Percentiles rank a stretch among this genome's conserved stretches.
Evolutionary conservation across 2,329 filamentous ascomycete genomes (phyloP).

Genomic region (Beauveria bassiana): DNA sequence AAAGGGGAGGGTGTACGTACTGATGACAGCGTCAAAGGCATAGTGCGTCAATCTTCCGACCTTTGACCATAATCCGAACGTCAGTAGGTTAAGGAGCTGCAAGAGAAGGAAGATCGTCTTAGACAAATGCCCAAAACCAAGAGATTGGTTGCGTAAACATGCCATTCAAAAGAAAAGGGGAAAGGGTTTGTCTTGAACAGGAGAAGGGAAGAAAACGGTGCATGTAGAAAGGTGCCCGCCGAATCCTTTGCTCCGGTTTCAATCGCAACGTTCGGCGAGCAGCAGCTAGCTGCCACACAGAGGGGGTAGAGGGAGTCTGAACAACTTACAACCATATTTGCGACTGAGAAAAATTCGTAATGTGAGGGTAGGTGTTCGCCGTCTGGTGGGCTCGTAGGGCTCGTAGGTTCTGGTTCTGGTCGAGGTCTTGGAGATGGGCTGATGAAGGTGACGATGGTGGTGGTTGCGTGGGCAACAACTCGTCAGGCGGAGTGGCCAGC

Average conservation of each 20-base stretch:
- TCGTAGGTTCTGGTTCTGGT: no score
- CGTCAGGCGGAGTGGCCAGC: conserved; percentile 1
- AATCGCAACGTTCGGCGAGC: neutral
- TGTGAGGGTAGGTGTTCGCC: neutral
- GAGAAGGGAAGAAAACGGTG: no score
- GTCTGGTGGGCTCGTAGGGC: neutral
- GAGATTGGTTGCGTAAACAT: neutral
- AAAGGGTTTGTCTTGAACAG: neutral
- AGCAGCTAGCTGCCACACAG: neutral
- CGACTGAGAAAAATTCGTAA: neutral
- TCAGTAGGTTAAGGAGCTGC: conserved; percentile 60
- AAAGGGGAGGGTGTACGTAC: conserved; percentile 43
- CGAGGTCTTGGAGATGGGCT: neutral
- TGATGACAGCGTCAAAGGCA: conserved; percentile 88
- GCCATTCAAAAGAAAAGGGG: neutral
- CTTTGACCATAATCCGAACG: conserved; percentile 65
- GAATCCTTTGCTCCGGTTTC: neutral
- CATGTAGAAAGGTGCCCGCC: neutral
- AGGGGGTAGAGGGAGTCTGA: neutral
- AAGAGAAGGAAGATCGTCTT: conserved; percentile 22
- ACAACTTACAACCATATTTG: conserved; percentile 7
- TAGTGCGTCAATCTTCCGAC: conserved; percentile 90
- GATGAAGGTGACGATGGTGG: neutral
- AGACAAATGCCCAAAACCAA: conserved; percentile 18
- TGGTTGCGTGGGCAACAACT: conserved; percentile 12